Percentiles rank a stretch among this genome's conserved stretches.
These are phyloP conservation scores for Neoboletus subvelutipes DNA, from an alignment of 768 basidiomycete species.

Conservation along the genomic window DNA sequence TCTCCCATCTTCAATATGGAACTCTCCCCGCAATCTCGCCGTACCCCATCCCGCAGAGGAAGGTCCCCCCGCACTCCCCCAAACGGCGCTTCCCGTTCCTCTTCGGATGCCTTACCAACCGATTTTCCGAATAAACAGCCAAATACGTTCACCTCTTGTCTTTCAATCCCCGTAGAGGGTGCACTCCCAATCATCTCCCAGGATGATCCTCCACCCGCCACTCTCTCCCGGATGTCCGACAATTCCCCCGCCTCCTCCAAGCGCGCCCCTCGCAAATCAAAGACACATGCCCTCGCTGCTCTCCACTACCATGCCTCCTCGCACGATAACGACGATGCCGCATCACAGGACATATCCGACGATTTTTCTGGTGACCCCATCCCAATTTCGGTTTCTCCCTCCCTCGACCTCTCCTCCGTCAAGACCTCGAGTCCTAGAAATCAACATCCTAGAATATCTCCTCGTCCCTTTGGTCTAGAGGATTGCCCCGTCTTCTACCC, in stretches of 20 bases:
- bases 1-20: conserved; percentile 41
- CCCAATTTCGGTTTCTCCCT: conserved; percentile 62
- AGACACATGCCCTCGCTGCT: conserved; percentile 82
- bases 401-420: conserved; percentile 67
- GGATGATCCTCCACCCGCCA: conserved; percentile 36
- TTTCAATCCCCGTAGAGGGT: conserved; percentile 77
- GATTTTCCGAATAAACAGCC: conserved; percentile 49
- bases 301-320: conserved; percentile 66
- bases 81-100: conserved; percentile 40
- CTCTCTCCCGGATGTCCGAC: conserved; percentile 35
- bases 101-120: conserved; percentile 46
- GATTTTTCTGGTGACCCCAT: conserved; percentile 48
- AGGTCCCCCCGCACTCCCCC: conserved; percentile 57
- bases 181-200: conserved; percentile 60
- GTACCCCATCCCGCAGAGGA: conserved; percentile 61
- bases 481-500: conserved; percentile 93
- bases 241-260: conserved; percentile 46
- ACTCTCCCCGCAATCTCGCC: conserved; percentile 49
- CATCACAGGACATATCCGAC: conserved; percentile 41
- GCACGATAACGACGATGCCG: conserved; percentile 48
- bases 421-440: conserved; percentile 61
- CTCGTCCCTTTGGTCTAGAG: conserved; percentile 81
- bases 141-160: conserved; percentile 59
- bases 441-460: conserved; percentile 36
- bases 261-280: conserved; percentile 86